Conservation (phyloP, 2,329 filamentous ascomycete species). For the Chaetomiaceae sp. region DNA sequence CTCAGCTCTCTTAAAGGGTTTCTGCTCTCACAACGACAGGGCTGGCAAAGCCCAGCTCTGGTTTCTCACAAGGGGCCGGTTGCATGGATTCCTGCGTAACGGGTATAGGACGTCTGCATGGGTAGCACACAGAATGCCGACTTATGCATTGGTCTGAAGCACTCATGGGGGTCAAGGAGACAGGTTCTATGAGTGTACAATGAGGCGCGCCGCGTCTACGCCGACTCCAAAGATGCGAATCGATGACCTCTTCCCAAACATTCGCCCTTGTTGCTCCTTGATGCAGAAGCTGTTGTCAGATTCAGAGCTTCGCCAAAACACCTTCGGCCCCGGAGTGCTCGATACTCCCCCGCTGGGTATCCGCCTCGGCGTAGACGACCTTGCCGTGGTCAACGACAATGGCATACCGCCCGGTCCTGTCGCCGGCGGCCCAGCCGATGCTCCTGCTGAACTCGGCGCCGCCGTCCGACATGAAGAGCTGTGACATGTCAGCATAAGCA, state of each 20-base stretch:
- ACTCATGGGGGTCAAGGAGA: too few relatives aligned
- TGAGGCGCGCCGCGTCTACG: not conserved
- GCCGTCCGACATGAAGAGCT: conserved; percentile 73
- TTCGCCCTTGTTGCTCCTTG: not conserved
- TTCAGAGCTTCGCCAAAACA: conserved; percentile 50
- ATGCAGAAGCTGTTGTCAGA: not conserved
- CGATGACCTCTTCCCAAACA: conserved; percentile 4
- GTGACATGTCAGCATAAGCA: not conserved
- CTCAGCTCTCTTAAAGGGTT: conserved; percentile 27
- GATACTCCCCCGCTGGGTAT: conserved; percentile 48
- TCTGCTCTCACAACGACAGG: conserved; percentile 23
- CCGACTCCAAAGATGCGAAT: conserved; percentile 6
- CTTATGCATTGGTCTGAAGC: conserved; percentile 28
- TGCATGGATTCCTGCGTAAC: conserved; percentile 30
- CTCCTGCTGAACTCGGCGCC: conserved; percentile 68
- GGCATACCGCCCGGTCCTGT: conserved; percentile 74
- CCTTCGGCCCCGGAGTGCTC: conserved; percentile 50
- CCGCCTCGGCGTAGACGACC: conserved; percentile 74
- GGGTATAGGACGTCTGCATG: conserved; percentile 28
- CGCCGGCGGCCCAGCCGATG: conserved; percentile 71
- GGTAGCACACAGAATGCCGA: conserved; percentile 31
- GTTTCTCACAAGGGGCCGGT: conserved; percentile 27
- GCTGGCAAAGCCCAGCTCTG: conserved; percentile 23
- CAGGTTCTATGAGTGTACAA: conserved; percentile 1
- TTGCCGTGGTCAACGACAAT: conserved; percentile 80